These are phyloP conservation scores for Trebouxia gelatinosa DNA, from an alignment of 163 green algal species.

Conservation along the genomic window DNA sequence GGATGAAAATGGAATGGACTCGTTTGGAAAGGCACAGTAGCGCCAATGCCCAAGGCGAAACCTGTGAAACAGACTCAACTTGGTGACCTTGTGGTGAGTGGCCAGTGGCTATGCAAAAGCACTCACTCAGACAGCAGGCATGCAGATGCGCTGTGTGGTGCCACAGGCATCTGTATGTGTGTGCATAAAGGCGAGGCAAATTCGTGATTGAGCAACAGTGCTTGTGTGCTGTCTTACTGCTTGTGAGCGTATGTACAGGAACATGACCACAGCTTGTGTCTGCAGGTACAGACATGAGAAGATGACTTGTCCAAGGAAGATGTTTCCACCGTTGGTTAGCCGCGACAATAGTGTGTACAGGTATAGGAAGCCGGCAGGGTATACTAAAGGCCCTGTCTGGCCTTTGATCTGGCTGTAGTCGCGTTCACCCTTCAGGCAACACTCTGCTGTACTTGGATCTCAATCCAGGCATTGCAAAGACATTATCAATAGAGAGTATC, in stretches of 20 bases:
- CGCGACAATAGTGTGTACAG: conserved; percentile 64
- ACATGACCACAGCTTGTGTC: conserved; percentile 60
- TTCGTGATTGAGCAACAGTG: too few species aligned
- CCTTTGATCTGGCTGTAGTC: conserved; percentile 79
- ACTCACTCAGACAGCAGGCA: too few species aligned
- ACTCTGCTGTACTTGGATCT: neutral
- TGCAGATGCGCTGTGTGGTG: too few species aligned
- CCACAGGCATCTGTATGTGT: too few species aligned
- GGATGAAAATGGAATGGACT: conserved; percentile 86
- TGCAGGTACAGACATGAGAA: conserved; percentile 75
- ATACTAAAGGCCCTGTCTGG: conserved; percentile 84
- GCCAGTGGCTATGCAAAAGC: too few species aligned
- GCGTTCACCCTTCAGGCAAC: conserved; percentile 59
- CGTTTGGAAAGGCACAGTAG: conserved; percentile 81
- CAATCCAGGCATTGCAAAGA: neutral
- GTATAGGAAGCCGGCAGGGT: conserved; percentile 85
- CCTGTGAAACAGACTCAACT: too few species aligned
- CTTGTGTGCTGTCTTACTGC: too few species aligned
- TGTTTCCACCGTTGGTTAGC: conserved; percentile 55
- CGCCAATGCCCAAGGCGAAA: conserved; percentile 71
- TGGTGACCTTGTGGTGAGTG: too few species aligned
- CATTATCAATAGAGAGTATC: neutral
- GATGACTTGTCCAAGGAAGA: conserved; percentile 58
- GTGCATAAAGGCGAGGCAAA: too few species aligned
- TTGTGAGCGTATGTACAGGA: conserved; percentile 56